Conservation (phyloP, 2,329 filamentous ascomycete species). For the Parafenestella ontariensis region DNA sequence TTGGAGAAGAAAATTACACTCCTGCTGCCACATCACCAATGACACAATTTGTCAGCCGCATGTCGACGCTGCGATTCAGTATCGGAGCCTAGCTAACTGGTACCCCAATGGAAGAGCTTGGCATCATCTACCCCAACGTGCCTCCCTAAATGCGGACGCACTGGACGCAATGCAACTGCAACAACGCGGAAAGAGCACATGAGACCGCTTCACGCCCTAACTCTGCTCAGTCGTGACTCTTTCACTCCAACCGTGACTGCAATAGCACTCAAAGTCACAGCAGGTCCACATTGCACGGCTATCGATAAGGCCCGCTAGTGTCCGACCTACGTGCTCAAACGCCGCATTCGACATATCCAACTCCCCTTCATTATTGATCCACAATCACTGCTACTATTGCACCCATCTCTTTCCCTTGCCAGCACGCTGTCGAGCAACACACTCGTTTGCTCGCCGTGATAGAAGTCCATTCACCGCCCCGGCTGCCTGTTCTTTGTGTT, state of each 20-base stretch:
- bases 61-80: background rate
- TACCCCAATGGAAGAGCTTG: background rate
- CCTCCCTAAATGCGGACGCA: background rate
- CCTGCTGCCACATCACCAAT: background rate
- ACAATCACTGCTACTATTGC: background rate
- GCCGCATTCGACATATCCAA: background rate
- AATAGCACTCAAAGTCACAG: too few species aligned
- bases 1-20: background rate
- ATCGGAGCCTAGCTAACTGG: background rate
- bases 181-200: background rate
- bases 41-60: background rate
- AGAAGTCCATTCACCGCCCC: conserved; percentile 10
- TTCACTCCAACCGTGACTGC: background rate
- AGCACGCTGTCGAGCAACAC: conserved; percentile 9
- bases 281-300: background rate
- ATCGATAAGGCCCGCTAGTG: background rate
- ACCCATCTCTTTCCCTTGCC: conserved; percentile 15
- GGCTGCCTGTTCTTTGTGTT: conserved; percentile 17
- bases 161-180: background rate
- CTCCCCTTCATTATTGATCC: conserved; percentile 5
- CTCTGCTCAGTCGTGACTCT: background rate
- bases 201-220: too few species aligned
- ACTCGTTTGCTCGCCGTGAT: conserved; percentile 15
- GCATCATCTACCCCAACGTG: background rate
- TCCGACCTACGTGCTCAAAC: background rate